Base-by-base conservation (phyloP, 495 filamentous ascomycete genomes). In the Annulohypoxylon maeteangense region DNA sequence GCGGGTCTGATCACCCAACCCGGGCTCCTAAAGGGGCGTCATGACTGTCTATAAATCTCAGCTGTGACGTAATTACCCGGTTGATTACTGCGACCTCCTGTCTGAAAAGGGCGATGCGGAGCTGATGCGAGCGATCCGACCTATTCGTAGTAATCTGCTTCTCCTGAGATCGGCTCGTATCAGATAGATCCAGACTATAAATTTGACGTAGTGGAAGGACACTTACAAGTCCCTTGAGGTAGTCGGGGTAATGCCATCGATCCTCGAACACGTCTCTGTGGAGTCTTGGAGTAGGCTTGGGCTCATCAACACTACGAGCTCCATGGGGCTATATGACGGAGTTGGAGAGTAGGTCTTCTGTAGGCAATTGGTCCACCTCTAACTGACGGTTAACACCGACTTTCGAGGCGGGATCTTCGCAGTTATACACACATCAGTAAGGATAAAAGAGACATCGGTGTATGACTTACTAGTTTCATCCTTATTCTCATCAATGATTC, bases 1-100 rank as follows among this genome's bases (percentile, higher is more conserved):
- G 23, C 65, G 55, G 48, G 70, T 29, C 50, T 58, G 65, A 50
- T 65, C 54, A 38, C 54, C 40, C 42, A 38, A 36, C 14, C 40
- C 16, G 11, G 55, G 47, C n/a, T 27, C 50, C 25, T 48, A 47
- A 32, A 55, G 55, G 7, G 48, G 14, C 8, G 23, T 65, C 65
- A 73, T 65, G 27, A 1, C 48, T 61, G 5, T 65, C 70, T 59
- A 53, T 31, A 25, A 66, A 31, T 10, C 47, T 58, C 48, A 62
- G 25, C 56, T 75, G 62, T 55, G 70, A 68, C 23, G 65, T 44
- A 65, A 80, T 47, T 16, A 75, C 80, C 16, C 69, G 68, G 18
- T 65, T 70, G 11, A 83, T 79, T 22, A 79, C 74, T 25, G 68
- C 67, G 22, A 83, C 68, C 64, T 84, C 80, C 67, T 83, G 78